Conservation (phyloP, 805 yeast genomes). For the Yamadazyma phyllophila region DNA sequence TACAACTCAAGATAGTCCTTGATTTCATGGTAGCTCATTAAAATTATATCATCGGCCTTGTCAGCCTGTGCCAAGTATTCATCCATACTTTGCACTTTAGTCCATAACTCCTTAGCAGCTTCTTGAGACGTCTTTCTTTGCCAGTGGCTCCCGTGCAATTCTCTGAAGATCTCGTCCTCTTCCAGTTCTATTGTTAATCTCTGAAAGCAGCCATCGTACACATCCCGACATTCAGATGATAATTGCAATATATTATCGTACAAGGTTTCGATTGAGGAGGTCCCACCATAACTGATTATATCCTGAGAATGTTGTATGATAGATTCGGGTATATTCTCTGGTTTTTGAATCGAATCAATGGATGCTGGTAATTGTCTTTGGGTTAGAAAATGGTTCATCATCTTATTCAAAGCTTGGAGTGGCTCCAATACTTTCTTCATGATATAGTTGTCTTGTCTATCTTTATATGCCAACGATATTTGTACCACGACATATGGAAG, state of each 20-base stretch:
- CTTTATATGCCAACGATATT: conserved; percentile 64
- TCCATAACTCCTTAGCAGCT: conserved; percentile 39
- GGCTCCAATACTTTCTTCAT: conserved; percentile 46
- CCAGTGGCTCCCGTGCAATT: conserved; percentile 42
- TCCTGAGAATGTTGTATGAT: conserved; percentile 56
- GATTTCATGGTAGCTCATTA: conserved; percentile 46
- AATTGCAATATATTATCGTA: conserved; percentile 34
- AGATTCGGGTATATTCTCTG: conserved; percentile 57
- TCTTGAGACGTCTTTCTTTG: conserved; percentile 44
- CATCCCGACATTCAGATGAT: conserved; percentile 37
- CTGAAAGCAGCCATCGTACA: conserved; percentile 46
- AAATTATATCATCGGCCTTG: conserved; percentile 57
- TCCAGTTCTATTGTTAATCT: conserved; percentile 47
- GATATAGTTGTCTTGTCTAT: conserved; percentile 58
- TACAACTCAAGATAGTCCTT: conserved; percentile 45
- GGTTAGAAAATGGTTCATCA: conserved; percentile 43
- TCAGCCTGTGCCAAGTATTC: conserved; percentile 55
- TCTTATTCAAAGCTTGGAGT: conserved; percentile 42
- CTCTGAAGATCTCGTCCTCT: conserved; percentile 54
- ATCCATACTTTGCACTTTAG: conserved; percentile 44
- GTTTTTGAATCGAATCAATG: conserved; percentile 57
- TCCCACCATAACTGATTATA: conserved; percentile 54
- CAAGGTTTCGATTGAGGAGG: conserved; percentile 37
- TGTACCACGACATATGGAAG: conserved; percentile 68
- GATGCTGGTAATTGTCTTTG: conserved; percentile 59